Conservation (phyloP, 2,329 filamentous ascomycete genomes). For the Didymella exigua region DNA sequence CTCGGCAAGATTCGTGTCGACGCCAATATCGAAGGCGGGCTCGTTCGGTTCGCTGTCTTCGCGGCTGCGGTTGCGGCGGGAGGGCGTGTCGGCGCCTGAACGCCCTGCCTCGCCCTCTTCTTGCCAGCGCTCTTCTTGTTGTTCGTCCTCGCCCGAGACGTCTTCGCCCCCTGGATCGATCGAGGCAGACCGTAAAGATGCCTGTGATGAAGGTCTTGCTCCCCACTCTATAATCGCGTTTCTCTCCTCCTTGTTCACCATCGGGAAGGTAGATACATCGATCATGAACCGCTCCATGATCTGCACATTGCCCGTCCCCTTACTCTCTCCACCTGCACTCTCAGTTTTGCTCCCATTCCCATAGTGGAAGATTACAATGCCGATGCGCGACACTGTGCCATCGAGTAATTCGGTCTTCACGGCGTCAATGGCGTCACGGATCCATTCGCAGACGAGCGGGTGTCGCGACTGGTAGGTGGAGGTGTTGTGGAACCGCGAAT, state of each 20-base stretch:
- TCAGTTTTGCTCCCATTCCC: constrained; percentile 1
- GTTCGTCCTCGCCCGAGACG: neutral
- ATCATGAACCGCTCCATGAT: constrained; percentile 66
- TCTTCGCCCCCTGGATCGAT: constrained; percentile 14
- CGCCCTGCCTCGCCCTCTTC: neutral
- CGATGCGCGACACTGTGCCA: constrained; percentile 60
- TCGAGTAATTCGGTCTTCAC: constrained; percentile 70
- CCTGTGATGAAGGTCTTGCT: constrained; percentile 6
- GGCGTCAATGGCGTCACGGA: constrained; percentile 78
- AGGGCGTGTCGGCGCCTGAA: constrained; percentile 1
- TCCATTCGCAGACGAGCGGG: constrained; percentile 83
- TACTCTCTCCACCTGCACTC: neutral
- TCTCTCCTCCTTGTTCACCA: constrained; percentile 53
- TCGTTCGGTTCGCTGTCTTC: constrained; percentile 1
- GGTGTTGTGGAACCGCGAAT: constrained; percentile 80
- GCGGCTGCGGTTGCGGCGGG: constrained; percentile 11
- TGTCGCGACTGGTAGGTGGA: constrained; percentile 85
- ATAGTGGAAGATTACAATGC: constrained; percentile 62
- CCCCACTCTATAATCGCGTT: constrained; percentile 58
- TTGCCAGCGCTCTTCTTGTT: neutral
- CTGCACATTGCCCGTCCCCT: constrained; percentile 46
- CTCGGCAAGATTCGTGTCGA: constrained; percentile 68
- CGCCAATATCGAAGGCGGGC: constrained; percentile 26
- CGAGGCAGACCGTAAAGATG: neutral
- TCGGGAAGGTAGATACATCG: constrained; percentile 63